Conservation (phyloP, 345 rosid species). For the Hirschfeldia incana region DNA sequence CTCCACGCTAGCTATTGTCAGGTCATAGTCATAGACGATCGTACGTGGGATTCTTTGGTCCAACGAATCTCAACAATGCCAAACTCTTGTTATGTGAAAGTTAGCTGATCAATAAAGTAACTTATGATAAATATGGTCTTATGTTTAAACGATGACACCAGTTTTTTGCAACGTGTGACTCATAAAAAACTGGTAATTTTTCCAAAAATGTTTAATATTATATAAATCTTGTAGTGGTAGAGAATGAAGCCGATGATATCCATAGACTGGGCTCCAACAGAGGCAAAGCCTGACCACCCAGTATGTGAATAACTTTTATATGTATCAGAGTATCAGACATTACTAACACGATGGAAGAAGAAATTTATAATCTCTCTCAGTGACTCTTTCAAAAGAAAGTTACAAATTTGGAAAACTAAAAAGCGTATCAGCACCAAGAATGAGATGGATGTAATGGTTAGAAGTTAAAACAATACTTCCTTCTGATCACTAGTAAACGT, state of each 20-base stretch:
- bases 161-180: neutral
- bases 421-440: neutral
- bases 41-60: neutral
- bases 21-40: conserved; percentile 30
- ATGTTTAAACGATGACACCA: neutral
- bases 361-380: neutral
- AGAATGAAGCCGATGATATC: neutral
- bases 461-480: neutral
- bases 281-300: neutral
- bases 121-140: neutral
- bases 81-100: neutral
- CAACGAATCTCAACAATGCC: neutral
- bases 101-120: neutral
- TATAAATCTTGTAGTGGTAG: neutral
- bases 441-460: neutral
- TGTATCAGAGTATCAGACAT: neutral
- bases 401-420: neutral
- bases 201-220: neutral
- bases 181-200: neutral
- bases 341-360: neutral
- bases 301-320: neutral
- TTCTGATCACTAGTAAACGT: neutral
- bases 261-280: neutral
- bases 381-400: neutral
- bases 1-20: neutral